Base-by-base conservation (phyloP, 192 early-diverging fungal genomes). In the Coemansia sp. region DNA sequence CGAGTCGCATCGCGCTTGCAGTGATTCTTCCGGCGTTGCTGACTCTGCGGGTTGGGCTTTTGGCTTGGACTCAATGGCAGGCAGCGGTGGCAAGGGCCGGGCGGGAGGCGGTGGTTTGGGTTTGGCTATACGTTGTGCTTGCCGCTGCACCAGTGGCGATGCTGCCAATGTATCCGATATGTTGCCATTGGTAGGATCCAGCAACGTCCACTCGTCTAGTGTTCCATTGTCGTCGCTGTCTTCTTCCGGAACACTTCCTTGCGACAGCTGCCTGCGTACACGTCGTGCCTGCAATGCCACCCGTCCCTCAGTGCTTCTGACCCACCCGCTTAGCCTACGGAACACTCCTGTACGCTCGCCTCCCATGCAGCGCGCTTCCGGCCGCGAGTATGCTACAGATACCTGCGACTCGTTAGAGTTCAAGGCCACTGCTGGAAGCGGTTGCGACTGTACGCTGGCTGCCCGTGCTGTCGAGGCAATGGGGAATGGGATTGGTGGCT, bases 181-280 rank as follows among this genome's bases (percentile, higher is more conserved):
- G 53, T 33, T 19, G n/a, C 44, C 0, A 18, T 14, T 0, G 44
- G 18, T n/a, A 13, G 16, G 20, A 39, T 78, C 68, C n/a, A 78
- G 50, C 16, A 78, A 64, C 49, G 68, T 71, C 74, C 74, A 78
- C 15, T 68, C 74, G 10, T 63, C 64, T 8, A 68, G 21, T 2
- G 15, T 55, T 26, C 42, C 57, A 3, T 28, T 26, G 7, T 35
- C 55, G 7, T 47, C 51, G 37, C 28, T 46, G 28, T 11, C 1
- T 11, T 6, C 46, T 19, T 23, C 43, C 43, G 11, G 43, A 19
- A 13, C 20, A 23, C 21, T n/a, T 11, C 44, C 43, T 42, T 2
- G 10, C 52, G 23, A 12, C 23, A 16, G 39, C 49, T 21, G 53
- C 49, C 30, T 43, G 19, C 60, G 54, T 21, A 50, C 47, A 1